Percentiles rank a stretch among this genome's conserved stretches.
Conservation (phyloP, 768 basidiomycete genomes). For the Agrocybe pediades region DNA sequence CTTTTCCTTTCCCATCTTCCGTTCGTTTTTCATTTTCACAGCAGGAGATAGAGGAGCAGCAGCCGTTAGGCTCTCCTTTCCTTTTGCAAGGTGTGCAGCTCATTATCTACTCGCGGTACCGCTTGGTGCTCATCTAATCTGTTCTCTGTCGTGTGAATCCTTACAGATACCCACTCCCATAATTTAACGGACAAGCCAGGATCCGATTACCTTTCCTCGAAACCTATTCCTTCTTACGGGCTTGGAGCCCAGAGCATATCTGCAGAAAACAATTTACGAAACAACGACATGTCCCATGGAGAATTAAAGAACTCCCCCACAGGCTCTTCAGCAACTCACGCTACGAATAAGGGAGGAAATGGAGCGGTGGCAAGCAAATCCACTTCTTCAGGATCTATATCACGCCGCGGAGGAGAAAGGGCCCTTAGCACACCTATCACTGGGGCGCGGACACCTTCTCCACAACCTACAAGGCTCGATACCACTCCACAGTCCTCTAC, state of each 20-base stretch:
- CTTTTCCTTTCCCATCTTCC: conserved; percentile 22
- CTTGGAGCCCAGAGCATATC: conserved; percentile 8
- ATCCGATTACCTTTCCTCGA: conserved; percentile 15
- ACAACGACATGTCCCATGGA: conserved; percentile 24
- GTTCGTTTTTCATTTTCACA: conserved; percentile 25
- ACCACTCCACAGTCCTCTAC: conserved; percentile 22
- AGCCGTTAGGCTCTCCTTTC: conserved; percentile 4
- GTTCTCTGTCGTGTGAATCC: conserved; percentile 7
- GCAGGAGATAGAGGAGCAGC: conserved; percentile 26
- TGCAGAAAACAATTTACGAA: conserved; percentile 12
- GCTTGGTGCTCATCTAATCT: conserved; percentile 6
- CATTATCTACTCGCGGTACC: background rate
- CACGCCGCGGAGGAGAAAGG: conserved; percentile 16
- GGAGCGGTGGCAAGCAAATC: conserved; percentile 9
- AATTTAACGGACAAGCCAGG: conserved; percentile 32
- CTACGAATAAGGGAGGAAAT: conserved; percentile 20
- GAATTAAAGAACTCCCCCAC: conserved; percentile 19
- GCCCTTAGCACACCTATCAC: conserved; percentile 20
- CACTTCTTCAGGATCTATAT: conserved; percentile 14
- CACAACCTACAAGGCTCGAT: conserved; percentile 27
- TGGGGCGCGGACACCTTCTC: conserved; percentile 22
- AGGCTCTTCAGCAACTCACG: conserved; percentile 17
- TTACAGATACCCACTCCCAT: conserved; percentile 33
- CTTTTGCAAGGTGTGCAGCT: conserved; percentile 1
- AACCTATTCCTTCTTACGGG: conserved; percentile 3